These are phyloP conservation scores for Rheum nobile DNA, from an alignment of 148 eudicot species.

Conservation along the genomic window DNA sequence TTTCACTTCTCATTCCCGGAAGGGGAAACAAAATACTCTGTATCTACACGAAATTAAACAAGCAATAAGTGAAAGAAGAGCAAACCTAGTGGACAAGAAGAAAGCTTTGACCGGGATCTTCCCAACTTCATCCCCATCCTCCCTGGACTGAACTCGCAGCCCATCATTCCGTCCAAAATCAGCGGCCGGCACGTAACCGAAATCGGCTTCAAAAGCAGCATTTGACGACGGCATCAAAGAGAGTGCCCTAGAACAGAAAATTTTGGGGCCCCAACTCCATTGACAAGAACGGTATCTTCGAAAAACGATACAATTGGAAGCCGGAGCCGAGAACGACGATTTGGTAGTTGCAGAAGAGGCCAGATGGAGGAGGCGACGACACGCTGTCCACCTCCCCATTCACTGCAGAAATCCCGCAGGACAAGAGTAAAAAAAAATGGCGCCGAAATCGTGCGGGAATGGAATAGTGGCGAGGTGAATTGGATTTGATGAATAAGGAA, in stretches of 20 bases:
- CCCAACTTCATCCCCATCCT: constrained; percentile 27
- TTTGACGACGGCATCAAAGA: constrained; percentile 41
- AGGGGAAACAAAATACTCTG: no score
- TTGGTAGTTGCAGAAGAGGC: constrained; percentile 17
- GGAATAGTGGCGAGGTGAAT: not conserved
- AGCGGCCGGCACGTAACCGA: constrained; percentile 26
- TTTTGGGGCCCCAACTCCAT: constrained; percentile 19
- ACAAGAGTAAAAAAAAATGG: not conserved
- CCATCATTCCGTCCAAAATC: constrained; percentile 16
- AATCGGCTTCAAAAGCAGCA: constrained; percentile 29
- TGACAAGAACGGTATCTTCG: not conserved
- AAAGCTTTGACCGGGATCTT: constrained; percentile 74
- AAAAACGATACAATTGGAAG: not conserved
- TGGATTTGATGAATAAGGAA: not conserved
- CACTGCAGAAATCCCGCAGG: constrained; percentile 9
- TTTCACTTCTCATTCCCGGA: not conserved
- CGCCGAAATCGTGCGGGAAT: not conserved
- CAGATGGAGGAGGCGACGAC: constrained; percentile 29
- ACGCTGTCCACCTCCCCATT: constrained; percentile 83
- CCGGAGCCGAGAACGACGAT: constrained; percentile 3
- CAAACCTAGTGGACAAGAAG: constrained; percentile 70
- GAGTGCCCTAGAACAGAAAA: constrained; percentile 29
- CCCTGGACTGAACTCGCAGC: constrained; percentile 4
- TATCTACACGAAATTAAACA: not conserved
- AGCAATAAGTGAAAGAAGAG: not conserved